Evolutionary conservation across 1,284 basidiomycete genomes (phyloP).

Genomic region (Heterobasidion annosum): DNA sequence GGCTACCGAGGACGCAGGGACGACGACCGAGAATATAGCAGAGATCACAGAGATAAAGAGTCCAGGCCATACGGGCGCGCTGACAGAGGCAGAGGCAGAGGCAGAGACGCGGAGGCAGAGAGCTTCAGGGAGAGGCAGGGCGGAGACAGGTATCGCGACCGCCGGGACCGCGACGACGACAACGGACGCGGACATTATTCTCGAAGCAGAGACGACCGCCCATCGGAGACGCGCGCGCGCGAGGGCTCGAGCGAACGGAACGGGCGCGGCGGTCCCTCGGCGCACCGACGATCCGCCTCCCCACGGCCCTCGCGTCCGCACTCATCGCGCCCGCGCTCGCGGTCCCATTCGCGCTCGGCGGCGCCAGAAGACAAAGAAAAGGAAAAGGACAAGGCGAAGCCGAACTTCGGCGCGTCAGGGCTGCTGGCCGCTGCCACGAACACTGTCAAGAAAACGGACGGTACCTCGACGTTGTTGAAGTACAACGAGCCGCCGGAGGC

Average conservation of each 20-base stretch:
- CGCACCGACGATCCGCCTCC: constrained; percentile 47
- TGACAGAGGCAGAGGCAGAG: not conserved
- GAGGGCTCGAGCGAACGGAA: constrained; percentile 30
- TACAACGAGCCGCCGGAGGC: constrained; percentile 99
- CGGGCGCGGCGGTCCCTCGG: constrained; percentile 6
- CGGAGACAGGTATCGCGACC: not conserved
- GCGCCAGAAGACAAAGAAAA: constrained; percentile 19
- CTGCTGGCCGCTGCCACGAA: constrained; percentile 94
- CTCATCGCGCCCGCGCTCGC: constrained; percentile 25
- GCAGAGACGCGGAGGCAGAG: not conserved
- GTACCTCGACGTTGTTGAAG: constrained; percentile 85
- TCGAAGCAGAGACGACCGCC: not conserved
- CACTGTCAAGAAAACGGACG: constrained; percentile 64
- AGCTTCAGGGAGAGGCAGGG: not conserved
- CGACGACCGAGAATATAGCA: not conserved
- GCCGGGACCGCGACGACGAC: not conserved
- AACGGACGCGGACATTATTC: not conserved
- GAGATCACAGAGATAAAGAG: not conserved
- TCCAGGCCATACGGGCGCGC: not conserved
- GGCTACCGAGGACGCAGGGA: not conserved
- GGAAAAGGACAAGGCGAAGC: constrained; percentile 59
- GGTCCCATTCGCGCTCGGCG: constrained; percentile 17
- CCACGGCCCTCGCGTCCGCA: constrained; percentile 27
- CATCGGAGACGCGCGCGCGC: constrained; percentile 6
- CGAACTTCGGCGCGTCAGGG: constrained; percentile 85